Evolutionary conservation across 139 green algal species (phyloP).

Genomic region (Tetraselmis striata): DNA sequence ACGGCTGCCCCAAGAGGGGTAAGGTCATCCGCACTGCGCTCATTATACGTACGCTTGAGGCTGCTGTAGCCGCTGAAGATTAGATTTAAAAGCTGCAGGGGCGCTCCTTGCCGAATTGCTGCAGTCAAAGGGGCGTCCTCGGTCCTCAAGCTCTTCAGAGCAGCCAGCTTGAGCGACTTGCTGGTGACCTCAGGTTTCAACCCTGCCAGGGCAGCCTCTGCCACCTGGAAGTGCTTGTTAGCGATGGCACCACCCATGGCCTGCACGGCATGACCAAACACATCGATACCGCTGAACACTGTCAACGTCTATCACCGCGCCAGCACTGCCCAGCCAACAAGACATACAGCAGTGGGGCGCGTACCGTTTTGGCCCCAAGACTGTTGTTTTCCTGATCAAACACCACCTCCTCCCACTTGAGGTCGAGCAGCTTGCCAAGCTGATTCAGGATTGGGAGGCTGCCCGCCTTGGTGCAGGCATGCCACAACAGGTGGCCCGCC

Average conservation of each 20-base stretch:
- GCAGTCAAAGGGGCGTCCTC: background rate
- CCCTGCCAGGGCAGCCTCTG: background rate
- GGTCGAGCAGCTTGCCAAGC: background rate
- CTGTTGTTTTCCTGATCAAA: too few relatives aligned
- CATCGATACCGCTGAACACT: too few relatives aligned
- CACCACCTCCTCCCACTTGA: background rate
- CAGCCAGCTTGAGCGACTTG: background rate
- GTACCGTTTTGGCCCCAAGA: too few relatives aligned
- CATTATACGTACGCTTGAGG: background rate
- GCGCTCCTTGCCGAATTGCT: background rate
- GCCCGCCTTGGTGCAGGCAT: background rate
- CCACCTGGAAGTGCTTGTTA: background rate
- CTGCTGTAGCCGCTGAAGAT: background rate
- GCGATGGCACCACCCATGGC: background rate
- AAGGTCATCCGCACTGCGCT: background rate
- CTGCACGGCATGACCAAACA: too few relatives aligned
- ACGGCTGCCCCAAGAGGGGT: background rate
- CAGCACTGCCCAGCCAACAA: too few relatives aligned
- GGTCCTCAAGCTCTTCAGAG: background rate
- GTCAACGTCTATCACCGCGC: too few relatives aligned
- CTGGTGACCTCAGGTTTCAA: background rate
- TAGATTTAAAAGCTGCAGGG: background rate
- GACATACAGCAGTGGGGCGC: too few relatives aligned
- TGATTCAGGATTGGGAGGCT: background rate
- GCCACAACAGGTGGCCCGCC: background rate